A percentile compares a stretch with the other conserved stretches of the same genome.
Conservation (phyloP, 805 yeast genomes). For the Candida montana region DNA sequence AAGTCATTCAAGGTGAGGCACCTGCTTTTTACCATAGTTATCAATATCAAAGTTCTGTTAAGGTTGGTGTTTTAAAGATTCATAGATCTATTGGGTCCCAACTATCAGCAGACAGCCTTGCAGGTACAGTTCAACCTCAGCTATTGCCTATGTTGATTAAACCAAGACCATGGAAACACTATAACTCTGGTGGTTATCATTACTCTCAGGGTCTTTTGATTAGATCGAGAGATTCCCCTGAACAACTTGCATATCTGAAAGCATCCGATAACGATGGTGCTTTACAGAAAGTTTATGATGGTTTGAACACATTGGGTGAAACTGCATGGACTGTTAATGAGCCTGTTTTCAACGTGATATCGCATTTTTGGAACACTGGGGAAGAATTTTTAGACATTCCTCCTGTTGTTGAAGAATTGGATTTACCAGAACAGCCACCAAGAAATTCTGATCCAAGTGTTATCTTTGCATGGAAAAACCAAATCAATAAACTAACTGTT, state of each 20-base stretch:
- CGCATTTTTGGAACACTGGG: constrained; percentile 85
- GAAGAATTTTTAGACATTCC: constrained; percentile 71
- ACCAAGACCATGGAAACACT: constrained; percentile 84
- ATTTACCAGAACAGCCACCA: constrained; percentile 54
- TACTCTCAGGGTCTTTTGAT: constrained; percentile 59
- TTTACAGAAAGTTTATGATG: constrained; percentile 64
- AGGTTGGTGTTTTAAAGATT: constrained; percentile 73
- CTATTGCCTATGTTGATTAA: constrained; percentile 85
- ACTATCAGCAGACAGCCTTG: constrained; percentile 59
- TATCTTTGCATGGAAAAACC: constrained; percentile 61
- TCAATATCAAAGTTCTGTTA: constrained; percentile 73
- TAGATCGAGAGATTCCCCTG: constrained; percentile 80
- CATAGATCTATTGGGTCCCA: constrained; percentile 65
- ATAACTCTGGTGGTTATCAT: constrained; percentile 81
- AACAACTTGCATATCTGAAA: constrained; percentile 80
- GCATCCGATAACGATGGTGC: constrained; percentile 63
- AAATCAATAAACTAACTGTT: constrained; percentile 50
- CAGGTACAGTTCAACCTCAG: constrained; percentile 76
- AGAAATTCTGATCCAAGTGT: constrained; percentile 66
- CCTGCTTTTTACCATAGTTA: constrained; percentile 91
- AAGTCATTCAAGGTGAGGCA: constrained; percentile 60
- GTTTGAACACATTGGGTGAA: constrained; percentile 77
- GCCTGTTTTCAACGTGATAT: constrained; percentile 58
- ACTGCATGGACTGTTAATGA: constrained; percentile 93
- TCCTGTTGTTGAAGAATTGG: constrained; percentile 40